phyloP scores from a whole-genome alignment of 2,329 filamentous ascomycete species.

The Alternaria consortialis region DNA sequence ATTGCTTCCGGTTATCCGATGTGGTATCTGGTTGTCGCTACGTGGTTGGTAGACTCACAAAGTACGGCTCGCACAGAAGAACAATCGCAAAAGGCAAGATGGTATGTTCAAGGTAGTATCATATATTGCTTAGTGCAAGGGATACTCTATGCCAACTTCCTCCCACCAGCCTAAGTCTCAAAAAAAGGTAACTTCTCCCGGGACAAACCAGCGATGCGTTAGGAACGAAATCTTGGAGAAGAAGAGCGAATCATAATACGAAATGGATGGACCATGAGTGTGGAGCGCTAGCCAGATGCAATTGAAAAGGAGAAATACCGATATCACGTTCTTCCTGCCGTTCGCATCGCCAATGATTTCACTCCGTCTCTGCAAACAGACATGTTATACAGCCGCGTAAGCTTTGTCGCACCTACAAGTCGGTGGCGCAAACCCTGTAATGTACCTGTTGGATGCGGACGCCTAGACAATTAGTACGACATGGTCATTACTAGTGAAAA shows the following conservation, averaged over 20 bases:
- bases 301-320: background rate
- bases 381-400: constrained; percentile 4
- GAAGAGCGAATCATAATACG: background rate
- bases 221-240: background rate
- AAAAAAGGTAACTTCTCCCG: background rate
- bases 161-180: constrained; percentile 79
- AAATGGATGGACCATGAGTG: background rate
- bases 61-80: background rate
- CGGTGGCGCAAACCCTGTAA: background rate
- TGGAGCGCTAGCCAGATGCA: background rate
- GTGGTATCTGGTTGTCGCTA: constrained; percentile 85
- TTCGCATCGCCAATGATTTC: background rate
- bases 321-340: background rate
- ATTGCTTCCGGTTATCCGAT: constrained; percentile 87
- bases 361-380: background rate
- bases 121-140: constrained; percentile 86
- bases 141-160: constrained; percentile 84
- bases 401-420: background rate
- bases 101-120: constrained; percentile 64
- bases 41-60: constrained; percentile 26
- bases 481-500: background rate
- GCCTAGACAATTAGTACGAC: background rate
- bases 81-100: constrained; percentile 15
- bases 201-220: background rate
- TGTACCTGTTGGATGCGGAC: background rate